phyloP scores from a whole-genome alignment of 306 rosid genomes.

The Lathyrus tuberosus region DNA sequence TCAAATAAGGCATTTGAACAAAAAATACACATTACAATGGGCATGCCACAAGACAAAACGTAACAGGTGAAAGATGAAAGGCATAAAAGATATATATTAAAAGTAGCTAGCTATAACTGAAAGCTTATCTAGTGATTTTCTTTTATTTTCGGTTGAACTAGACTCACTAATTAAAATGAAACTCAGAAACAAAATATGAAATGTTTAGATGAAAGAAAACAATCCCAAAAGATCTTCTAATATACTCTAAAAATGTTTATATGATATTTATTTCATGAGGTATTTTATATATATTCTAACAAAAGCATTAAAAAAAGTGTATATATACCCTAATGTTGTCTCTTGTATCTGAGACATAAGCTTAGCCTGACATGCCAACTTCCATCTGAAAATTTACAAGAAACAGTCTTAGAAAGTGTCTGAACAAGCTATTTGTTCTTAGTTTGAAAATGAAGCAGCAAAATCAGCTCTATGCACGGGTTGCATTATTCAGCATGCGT shows the following conservation, averaged over 20 bases:
- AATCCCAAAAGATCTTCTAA: neutral
- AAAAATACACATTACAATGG: conserved; percentile 10
- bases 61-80: conserved; percentile 6
- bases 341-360: conserved; percentile 71
- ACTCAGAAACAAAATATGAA: conserved; percentile 9
- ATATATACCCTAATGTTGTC: conserved; percentile 83
- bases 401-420: conserved; percentile 40
- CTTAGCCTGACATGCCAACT: conserved; percentile 81
- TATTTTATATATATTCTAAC: conserved; percentile 8
- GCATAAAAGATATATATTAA: neutral
- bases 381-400: conserved; percentile 81
- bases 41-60: conserved; percentile 24
- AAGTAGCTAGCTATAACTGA: conserved; percentile 2
- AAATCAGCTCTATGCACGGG: conserved; percentile 69
- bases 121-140: conserved; percentile 4
- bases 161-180: neutral
- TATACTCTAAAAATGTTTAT: conserved; percentile 6
- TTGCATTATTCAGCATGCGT: conserved; percentile 97
- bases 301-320: conserved; percentile 10
- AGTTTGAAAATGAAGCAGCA: conserved; percentile 21
- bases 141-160: neutral
- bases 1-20: no score
- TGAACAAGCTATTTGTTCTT: conserved; percentile 17
- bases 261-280: neutral
- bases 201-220: neutral